Percentiles rank a stretch among this genome's conserved stretches.
phyloP scores from a whole-genome alignment of 1,139 yeast species.

The Blastobotrys persicus region DNA sequence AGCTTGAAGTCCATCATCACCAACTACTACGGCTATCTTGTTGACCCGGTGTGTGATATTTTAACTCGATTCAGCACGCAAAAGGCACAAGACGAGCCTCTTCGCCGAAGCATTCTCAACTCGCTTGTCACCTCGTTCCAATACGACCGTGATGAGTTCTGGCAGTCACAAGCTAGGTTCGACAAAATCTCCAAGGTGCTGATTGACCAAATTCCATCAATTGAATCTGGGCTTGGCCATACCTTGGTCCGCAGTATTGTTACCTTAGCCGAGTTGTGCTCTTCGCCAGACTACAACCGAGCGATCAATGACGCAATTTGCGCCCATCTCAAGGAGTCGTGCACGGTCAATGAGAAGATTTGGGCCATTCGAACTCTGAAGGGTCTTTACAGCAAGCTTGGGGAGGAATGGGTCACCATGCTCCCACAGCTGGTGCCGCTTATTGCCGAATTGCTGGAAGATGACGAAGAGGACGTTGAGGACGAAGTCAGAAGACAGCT shows the following conservation, averaged over 20 bases:
- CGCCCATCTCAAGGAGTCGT: conserved; percentile 51
- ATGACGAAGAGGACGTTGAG: conserved; percentile 92
- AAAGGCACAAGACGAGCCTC: conserved; percentile 42
- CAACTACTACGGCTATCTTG: conserved; percentile 76
- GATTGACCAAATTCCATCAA: conserved; percentile 59
- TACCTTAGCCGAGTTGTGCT: conserved; percentile 62
- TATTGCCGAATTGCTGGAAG: conserved; percentile 92
- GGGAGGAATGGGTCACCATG: conserved; percentile 89
- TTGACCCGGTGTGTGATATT: conserved; percentile 65
- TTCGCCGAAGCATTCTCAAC: conserved; percentile 66
- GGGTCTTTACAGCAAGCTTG: conserved; percentile 82
- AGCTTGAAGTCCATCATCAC: conserved; percentile 84
- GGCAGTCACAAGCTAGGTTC: conserved; percentile 87
- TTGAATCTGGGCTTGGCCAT: conserved; percentile 59
- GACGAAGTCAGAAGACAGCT: conserved; percentile 88
- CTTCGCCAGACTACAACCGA: conserved; percentile 83
- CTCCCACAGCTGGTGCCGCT: conserved; percentile 94
- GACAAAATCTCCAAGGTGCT: conserved; percentile 64
- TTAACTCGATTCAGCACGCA: conserved; percentile 36
- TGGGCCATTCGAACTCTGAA: conserved; percentile 84
- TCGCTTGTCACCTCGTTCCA: conserved; percentile 78
- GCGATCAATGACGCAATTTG: conserved; percentile 55
- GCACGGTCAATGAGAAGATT: conserved; percentile 55
- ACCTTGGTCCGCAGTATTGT: conserved; percentile 78
- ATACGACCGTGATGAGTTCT: conserved; percentile 88